Evolutionary conservation across 164 flowering plant genomes (phyloP).

Genomic region (Vitis amurensis): DNA sequence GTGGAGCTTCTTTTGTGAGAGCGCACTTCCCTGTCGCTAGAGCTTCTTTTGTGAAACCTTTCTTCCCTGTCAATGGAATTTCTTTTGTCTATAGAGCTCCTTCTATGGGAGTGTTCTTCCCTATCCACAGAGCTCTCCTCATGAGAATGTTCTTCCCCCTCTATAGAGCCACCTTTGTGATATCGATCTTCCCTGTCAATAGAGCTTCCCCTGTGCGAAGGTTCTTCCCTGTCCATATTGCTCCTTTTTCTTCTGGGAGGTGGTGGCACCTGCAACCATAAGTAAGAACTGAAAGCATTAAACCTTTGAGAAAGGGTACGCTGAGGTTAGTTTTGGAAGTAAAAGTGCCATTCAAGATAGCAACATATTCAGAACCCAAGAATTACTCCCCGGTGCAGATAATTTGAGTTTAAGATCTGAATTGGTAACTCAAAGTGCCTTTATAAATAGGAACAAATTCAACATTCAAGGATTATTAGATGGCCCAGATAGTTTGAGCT

Average conservation of each 20-base stretch:
- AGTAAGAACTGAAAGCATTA: not conserved
- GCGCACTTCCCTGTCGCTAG: slow-evolving; percentile 7
- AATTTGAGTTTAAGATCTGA: not conserved
- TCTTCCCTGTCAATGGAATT: slow-evolving; percentile 17
- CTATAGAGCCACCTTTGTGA: slow-evolving; percentile 15
- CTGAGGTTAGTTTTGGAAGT: no score
- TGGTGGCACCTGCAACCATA: slow-evolving; percentile 63
- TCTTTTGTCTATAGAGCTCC: slow-evolving; percentile 12
- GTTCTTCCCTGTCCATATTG: slow-evolving; percentile 8
- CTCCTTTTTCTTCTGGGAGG: slow-evolving; percentile 62
- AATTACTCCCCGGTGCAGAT: not conserved
- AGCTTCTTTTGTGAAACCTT: slow-evolving; percentile 1
- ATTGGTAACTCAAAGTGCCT: no score
- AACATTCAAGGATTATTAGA: no score
- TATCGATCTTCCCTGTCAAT: slow-evolving; percentile 10
- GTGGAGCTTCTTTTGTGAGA: not conserved
- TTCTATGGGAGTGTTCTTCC: slow-evolving; percentile 9
- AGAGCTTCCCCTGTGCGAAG: slow-evolving; percentile 4
- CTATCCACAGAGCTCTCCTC: slow-evolving; percentile 9
- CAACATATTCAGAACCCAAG: not conserved
- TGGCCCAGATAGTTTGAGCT: no score
- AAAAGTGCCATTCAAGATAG: not conserved
- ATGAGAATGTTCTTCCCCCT: slow-evolving; percentile 27
- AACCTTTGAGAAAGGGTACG: not conserved
- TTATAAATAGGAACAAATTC: no score